Conservation (phyloP, 176 grass and related monocot species). For the Oryza meyeriana region DNA sequence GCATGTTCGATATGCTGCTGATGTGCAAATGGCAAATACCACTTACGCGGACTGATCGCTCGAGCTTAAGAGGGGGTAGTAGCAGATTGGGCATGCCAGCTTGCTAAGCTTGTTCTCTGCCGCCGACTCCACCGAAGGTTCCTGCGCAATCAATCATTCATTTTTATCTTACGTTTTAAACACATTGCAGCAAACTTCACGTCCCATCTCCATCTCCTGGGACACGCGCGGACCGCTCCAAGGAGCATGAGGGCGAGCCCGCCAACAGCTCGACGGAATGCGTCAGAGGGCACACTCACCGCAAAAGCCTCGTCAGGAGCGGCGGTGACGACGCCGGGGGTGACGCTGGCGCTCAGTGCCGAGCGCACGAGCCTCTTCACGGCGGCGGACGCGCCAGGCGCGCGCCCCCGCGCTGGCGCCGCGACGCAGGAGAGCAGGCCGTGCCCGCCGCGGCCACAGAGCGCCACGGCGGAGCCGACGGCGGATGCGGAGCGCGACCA, state of each 20-base stretch:
- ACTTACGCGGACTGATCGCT: constrained; percentile 44
- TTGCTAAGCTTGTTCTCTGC: constrained; percentile 22
- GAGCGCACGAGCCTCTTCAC: background rate
- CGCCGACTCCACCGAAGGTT: constrained; percentile 4
- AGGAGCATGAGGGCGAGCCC: background rate
- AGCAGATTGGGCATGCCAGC: constrained; percentile 79
- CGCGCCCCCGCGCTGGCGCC: background rate
- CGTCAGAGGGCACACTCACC: constrained; percentile 2
- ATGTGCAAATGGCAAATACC: background rate
- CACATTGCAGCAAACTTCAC: background rate
- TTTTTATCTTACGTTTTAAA: background rate
- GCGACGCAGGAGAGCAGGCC: background rate
- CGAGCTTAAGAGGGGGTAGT: constrained; percentile 46
- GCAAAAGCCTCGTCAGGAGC: background rate
- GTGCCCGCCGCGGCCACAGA: background rate
- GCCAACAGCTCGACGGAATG: background rate
- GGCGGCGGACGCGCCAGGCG: background rate
- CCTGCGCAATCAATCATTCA: constrained; percentile 18
- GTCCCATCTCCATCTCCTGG: background rate
- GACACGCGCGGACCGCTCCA: background rate
- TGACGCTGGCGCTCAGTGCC: background rate
- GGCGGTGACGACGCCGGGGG: background rate
- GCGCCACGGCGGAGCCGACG: background rate
- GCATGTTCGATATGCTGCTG: background rate
- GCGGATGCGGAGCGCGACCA: constrained; percentile 7